phyloP scores from a whole-genome alignment of 2,329 filamentous ascomycete genomes.

The Colletotrichum costaricense region DNA sequence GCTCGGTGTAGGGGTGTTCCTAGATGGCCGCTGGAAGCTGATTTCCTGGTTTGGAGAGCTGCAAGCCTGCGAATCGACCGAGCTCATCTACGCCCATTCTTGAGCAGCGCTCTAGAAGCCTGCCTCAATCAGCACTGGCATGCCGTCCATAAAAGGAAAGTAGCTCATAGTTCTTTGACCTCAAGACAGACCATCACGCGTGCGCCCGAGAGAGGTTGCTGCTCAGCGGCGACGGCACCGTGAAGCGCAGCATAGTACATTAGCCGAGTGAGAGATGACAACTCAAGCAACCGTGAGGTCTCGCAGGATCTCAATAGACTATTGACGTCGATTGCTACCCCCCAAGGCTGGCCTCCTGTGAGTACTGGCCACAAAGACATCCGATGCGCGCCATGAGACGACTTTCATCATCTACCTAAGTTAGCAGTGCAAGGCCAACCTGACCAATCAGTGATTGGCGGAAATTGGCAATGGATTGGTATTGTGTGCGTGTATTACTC shows the following conservation, averaged over 20 bases:
- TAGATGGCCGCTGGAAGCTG: slow-evolving; percentile 24
- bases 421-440: slow-evolving; percentile 9
- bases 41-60: slow-evolving; percentile 36
- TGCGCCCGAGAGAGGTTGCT: background rate
- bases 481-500: slow-evolving; percentile 15
- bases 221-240: background rate
- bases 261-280: background rate
- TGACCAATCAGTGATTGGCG: slow-evolving; percentile 34
- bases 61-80: background rate
- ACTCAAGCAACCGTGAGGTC: slow-evolving; percentile 37
- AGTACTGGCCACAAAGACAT: slow-evolving; percentile 6
- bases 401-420: slow-evolving; percentile 14
- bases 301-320: slow-evolving; percentile 37
- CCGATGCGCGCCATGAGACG: slow-evolving; percentile 11
- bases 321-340: slow-evolving; percentile 37
- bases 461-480: slow-evolving; percentile 29
- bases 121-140: slow-evolving; percentile 36
- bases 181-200: background rate
- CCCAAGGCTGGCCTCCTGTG: background rate
- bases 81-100: slow-evolving; percentile 30
- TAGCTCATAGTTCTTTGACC: slow-evolving; percentile 5
- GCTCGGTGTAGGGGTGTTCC: slow-evolving; percentile 33
- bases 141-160: slow-evolving; percentile 25
- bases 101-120: slow-evolving; percentile 29
- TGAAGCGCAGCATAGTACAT: slow-evolving; percentile 13